Base-by-base conservation (phyloP, 371 early-diverging fungal genomes). In the Actinomucor elegans region DNA sequence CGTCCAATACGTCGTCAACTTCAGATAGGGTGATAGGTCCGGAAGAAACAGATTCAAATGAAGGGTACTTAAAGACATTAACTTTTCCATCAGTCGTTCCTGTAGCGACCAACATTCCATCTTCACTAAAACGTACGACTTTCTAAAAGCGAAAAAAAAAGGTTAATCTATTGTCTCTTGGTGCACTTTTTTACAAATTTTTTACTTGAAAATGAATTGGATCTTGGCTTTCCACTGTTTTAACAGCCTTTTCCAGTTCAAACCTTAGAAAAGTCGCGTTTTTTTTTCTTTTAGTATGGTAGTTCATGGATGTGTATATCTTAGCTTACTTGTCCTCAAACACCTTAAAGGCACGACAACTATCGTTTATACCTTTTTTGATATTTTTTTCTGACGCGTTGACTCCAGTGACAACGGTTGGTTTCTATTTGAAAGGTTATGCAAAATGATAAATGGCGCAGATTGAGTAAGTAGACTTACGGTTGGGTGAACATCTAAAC, bases 51-150 rank as follows among this genome's bases (percentile, higher is more conserved):
- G 47, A 17, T 17, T 58, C 52, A 6, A 61, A 38, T 10, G 69
- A 76, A n/a, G 86, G 85, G 52, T 81, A 86, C 20, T 67, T 72
- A 26, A 84, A 61, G 12, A 86, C 64, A 5, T 81, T 64, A 11
- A 84, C 73, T 17, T 76, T 71, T 7, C 89, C 87, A 51, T 87
- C 83, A 4, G 89, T 82, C 27, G 87, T 75, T 2, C 87, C 89
- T 11, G 80, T 78, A 4, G 83, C 87, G 18, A 88, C 42, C 36
- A 85, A 55, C n/a, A 53, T 65, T 8, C 88, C 88, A 53, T 78
- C 77, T 31, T 66, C 48, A 55, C 65, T 79, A 56, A 81, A 82
- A 2, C 81, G 78, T 5, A 63, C 73, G 3, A 75, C 80, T 68
- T 67, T 71, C 71, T 78, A 52, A 0, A 10, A n/a, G n/a, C n/a